Evolutionary conservation across 768 basidiomycete genomes (phyloP).

Genomic region (Collybiopsis confluens): DNA sequence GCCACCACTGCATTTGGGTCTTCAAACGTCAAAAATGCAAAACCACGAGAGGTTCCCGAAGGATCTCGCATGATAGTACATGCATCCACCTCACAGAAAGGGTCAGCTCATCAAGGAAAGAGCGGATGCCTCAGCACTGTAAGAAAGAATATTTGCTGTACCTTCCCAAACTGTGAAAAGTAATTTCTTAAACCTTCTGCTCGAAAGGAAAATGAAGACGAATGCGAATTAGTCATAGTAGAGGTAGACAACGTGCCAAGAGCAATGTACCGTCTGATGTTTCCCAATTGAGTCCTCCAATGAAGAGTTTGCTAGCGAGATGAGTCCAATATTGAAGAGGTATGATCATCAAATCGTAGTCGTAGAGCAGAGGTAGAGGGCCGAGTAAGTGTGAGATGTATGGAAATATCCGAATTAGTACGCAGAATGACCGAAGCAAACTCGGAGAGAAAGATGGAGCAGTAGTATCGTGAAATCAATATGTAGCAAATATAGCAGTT

Average conservation of each 20-base stretch:
- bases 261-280: constrained; percentile 77
- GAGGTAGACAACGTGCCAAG: constrained; percentile 22
- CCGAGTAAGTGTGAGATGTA: constrained; percentile 29
- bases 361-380: constrained; percentile 21
- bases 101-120: constrained; percentile 7
- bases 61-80: constrained; percentile 86
- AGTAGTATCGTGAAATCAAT: neutral
- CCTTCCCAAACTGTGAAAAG: constrained; percentile 78
- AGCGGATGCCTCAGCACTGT: constrained; percentile 8
- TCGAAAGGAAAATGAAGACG: constrained; percentile 19
- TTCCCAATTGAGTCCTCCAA: constrained; percentile 89
- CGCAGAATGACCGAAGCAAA: constrained; percentile 25
- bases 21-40: constrained; percentile 82
- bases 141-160: constrained; percentile 20
- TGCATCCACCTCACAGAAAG: constrained; percentile 55
- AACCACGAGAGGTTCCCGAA: constrained; percentile 70
- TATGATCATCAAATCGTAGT: constrained; percentile 11
- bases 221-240: constrained; percentile 29
- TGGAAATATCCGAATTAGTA: constrained; percentile 29
- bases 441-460: constrained; percentile 16
- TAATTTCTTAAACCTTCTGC: constrained; percentile 63
- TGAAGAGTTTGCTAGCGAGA: constrained; percentile 78
- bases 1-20: constrained; percentile 57
- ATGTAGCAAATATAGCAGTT: constrained; percentile 14
- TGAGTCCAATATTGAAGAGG: constrained; percentile 6